These are phyloP conservation scores for Metschnikowia kunwiensis DNA, from an alignment of 805 yeast genomes.

Conservation along the genomic window DNA sequence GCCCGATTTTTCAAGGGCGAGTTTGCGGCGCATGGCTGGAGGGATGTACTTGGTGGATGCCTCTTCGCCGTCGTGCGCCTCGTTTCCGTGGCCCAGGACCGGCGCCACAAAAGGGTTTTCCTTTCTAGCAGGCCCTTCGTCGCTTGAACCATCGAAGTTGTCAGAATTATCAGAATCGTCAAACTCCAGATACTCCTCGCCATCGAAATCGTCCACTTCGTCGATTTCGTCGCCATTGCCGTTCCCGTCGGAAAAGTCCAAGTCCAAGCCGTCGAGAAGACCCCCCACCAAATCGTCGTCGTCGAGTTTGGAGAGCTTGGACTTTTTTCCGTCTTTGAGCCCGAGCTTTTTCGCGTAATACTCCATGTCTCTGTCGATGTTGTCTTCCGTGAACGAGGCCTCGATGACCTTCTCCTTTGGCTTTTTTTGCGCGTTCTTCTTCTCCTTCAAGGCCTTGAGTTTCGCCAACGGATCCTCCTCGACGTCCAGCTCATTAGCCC, in stretches of 20 bases:
- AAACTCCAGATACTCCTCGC: slow-evolving; percentile 8
- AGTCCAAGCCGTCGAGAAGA: slow-evolving; percentile 71
- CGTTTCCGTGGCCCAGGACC: slow-evolving; percentile 13
- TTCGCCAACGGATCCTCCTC: slow-evolving; percentile 27
- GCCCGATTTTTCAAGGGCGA: slow-evolving; percentile 39
- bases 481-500: slow-evolving; percentile 15
- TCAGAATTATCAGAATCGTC: slow-evolving; percentile 13
- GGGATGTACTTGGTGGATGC: slow-evolving; percentile 61
- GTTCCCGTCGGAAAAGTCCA: slow-evolving; percentile 36
- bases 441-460: slow-evolving; percentile 19
- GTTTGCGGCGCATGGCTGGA: slow-evolving; percentile 71
- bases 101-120: slow-evolving; percentile 49
- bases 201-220: slow-evolving; percentile 14
- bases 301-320: slow-evolving; percentile 45
- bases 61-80: slow-evolving; percentile 11
- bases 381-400: slow-evolving; percentile 16
- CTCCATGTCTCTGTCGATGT: slow-evolving; percentile 64
- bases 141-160: slow-evolving; percentile 16
- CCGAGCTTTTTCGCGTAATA: slow-evolving; percentile 84
- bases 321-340: slow-evolving; percentile 50
- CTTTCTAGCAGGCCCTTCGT: slow-evolving; percentile 27
- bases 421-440: slow-evolving; percentile 11
- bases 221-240: slow-evolving; percentile 19
- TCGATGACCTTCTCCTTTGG: slow-evolving; percentile 14
- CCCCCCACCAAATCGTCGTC: slow-evolving; percentile 81